These are phyloP conservation scores for Populus pruinosa DNA, from an alignment of 345 rosid species.

Conservation along the genomic window DNA sequence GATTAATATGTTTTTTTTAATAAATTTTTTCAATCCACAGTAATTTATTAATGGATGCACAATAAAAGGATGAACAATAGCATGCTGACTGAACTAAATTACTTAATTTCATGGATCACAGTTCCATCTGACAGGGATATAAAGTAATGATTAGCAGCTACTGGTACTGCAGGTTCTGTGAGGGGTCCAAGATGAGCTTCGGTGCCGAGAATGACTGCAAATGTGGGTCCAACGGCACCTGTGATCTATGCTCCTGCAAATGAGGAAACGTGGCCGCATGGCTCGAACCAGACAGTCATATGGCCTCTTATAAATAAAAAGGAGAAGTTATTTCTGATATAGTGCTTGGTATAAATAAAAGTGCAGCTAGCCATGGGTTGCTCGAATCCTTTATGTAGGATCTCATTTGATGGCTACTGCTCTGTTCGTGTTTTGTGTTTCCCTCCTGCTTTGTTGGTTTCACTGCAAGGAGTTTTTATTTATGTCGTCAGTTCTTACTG, in stretches of 20 bases:
- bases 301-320: not conserved
- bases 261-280: conserved; percentile 3
- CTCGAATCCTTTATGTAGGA: not conserved
- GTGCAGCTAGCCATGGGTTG: not conserved
- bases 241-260: conserved; percentile 49
- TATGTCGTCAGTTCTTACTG: not conserved
- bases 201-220: conserved; percentile 52
- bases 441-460: not conserved
- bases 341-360: not conserved
- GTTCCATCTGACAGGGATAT: not conserved
- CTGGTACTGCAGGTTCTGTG: conserved; percentile 24
- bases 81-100: not conserved
- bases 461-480: not conserved
- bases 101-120: not conserved
- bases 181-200: conserved; percentile 34
- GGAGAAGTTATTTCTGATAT: not conserved
- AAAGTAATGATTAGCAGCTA: not conserved
- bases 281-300: not conserved
- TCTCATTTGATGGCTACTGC: not conserved
- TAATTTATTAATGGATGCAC: too few species aligned
- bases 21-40: too few species aligned
- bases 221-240: conserved; percentile 70
- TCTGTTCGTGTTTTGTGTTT: not conserved
- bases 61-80: too few species aligned
- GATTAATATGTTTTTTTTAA: too few species aligned